Base-by-base conservation (phyloP, 306 rosid species). In the Prunus mume region DNA sequence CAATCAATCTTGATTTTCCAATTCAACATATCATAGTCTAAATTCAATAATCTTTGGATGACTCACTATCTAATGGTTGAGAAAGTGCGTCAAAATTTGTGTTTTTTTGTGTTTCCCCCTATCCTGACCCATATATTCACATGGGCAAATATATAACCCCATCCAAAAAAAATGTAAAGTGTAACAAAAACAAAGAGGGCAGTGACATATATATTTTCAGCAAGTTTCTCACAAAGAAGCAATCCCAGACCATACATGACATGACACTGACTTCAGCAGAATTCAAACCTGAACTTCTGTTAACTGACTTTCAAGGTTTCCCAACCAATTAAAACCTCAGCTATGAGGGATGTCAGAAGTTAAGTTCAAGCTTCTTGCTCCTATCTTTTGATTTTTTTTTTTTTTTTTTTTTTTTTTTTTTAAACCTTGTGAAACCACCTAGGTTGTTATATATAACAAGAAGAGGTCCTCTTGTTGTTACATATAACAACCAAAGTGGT, bases 301-400 rank as follows among this genome's bases (percentile, higher is more conserved):
- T 62, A 52, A 75, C 79, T 85, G 60, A 41, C 89, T 88, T 87
- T 78, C 78, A 87, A 90, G 93, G 73, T 85, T 90, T 76, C 82
- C 77, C 64, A 80, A 70, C 49, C 25, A 54, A 27, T 56, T 56
- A 56, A 69, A 49, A 38, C 55, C 56, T 27, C 64, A 45, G 66
- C 58, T 25, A 65, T 24, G 55, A 60, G 71, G 14, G 24, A n/a
- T 41, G 38, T 24, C n/a, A 51, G 24, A 57, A 47, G 73, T 43
- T 45, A 51, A 76, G 73, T 11, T 34, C 68, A 76, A 71, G 66
- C 45, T 61, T 76, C 65, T 62, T 67, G 25, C 71, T 76, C 61
- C 30, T 63, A 52, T 28, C 73, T 54, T 32, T 76, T 78, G 61
- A 70, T 79, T 45, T 63, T 60, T 70, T 66, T 65, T 62, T 82